These are phyloP conservation scores for Salvia splendens DNA, from an alignment of 257 asterid genomes.

Conservation along the genomic window DNA sequence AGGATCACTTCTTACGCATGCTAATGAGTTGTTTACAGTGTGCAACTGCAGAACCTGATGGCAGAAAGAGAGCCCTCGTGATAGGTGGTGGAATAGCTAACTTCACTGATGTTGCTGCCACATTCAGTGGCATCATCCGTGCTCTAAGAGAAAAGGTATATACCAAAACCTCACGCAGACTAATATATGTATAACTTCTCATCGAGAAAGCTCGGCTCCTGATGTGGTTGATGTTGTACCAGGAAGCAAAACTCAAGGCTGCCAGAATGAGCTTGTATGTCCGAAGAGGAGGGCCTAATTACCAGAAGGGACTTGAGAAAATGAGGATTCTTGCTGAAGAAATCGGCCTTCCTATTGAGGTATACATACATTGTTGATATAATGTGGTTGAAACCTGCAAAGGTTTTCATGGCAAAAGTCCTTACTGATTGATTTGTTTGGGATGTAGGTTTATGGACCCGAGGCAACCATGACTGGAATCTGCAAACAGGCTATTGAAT, in stretches of 20 bases:
- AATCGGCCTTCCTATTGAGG: conserved; percentile 94
- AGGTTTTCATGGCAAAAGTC: neutral
- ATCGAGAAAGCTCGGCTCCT: neutral
- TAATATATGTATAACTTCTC: neutral
- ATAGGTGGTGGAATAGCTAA: conserved; percentile 96
- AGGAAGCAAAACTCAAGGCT: conserved; percentile 96
- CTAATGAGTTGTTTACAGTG: conserved; percentile 50
- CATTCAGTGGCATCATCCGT: conserved; percentile 86
- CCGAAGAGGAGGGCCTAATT: conserved; percentile 95
- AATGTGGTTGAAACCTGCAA: neutral
- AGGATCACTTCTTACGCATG: neutral
- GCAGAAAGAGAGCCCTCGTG: conserved; percentile 81
- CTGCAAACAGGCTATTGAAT: conserved; percentile 95
- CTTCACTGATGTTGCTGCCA: conserved; percentile 94
- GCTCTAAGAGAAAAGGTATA: conserved; percentile 87
- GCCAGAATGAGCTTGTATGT: conserved; percentile 80
- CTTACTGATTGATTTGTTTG: conserved; percentile 5
- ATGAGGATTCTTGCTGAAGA: conserved; percentile 91
- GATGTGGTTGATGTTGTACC: conserved; percentile 15
- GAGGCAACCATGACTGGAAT: conserved; percentile 98
- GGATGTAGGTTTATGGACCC: conserved; percentile 83
- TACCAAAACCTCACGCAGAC: conserved; percentile 26
- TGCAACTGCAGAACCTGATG: conserved; percentile 95
- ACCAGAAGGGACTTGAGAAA: conserved; percentile 85
- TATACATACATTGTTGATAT: conserved; percentile 24